These are phyloP conservation scores for Colletotrichum sp. DNA, from an alignment of 2,329 filamentous ascomycete species.

Conservation along the genomic window DNA sequence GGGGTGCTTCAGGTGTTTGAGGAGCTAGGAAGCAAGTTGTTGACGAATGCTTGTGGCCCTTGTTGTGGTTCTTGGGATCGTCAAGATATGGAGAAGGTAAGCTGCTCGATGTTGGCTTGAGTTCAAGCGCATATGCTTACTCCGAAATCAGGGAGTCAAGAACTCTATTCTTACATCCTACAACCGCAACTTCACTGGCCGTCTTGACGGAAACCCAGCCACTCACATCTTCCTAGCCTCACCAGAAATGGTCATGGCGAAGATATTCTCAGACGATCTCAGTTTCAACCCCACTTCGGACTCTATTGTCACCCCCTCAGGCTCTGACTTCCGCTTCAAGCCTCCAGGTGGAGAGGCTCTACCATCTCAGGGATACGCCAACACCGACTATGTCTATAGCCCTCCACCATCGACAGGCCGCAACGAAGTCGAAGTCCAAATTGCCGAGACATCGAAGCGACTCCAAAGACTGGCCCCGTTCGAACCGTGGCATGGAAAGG, in stretches of 20 bases:
- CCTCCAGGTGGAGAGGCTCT: constrained; percentile 70
- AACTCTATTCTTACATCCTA: constrained; percentile 83
- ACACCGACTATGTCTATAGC: constrained; percentile 63
- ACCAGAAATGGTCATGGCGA: constrained; percentile 75
- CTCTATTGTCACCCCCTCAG: constrained; percentile 66
- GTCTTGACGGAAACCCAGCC: constrained; percentile 80
- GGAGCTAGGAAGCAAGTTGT: constrained; percentile 75
- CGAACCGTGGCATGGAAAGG: constrained; percentile 72
- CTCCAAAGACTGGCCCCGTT: constrained; percentile 75
- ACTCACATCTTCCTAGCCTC: constrained; percentile 81
- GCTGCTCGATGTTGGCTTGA: not conserved
- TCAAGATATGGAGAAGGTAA: constrained; percentile 65
- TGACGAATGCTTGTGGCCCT: constrained; percentile 75
- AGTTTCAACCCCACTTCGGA: constrained; percentile 78
- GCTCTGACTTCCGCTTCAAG: constrained; percentile 76
- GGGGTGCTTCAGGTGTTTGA: constrained; percentile 76
- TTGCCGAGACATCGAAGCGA: constrained; percentile 74
- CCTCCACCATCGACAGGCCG: constrained; percentile 37
- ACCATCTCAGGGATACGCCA: constrained; percentile 42
- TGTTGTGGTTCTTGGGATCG: constrained; percentile 78
- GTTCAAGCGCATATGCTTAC: not conserved
- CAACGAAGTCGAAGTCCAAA: constrained; percentile 62
- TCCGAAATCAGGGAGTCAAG: constrained; percentile 53
- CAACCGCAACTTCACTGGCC: constrained; percentile 84
- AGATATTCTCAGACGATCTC: constrained; percentile 73